Evolutionary conservation across 2,329 filamentous ascomycete genomes (phyloP).

Genomic region (Epichloe typhina): DNA sequence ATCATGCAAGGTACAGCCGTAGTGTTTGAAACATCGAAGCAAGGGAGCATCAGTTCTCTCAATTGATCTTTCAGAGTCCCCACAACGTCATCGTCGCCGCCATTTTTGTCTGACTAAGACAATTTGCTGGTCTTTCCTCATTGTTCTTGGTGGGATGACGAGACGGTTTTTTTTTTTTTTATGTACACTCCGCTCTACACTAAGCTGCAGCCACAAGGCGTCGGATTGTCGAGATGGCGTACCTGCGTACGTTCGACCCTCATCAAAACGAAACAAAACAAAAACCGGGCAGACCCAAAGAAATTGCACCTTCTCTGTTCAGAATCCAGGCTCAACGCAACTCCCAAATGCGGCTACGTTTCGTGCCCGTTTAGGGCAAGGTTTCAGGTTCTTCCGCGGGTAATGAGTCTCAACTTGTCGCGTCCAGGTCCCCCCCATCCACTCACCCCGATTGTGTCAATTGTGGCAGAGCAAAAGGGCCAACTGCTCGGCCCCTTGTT

Average conservation of each 20-base stretch:
- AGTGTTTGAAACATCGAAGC: slow-evolving; percentile 1
- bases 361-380: background rate
- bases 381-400: background rate
- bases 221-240: background rate
- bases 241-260: background rate
- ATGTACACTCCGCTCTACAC: background rate
- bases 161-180: background rate
- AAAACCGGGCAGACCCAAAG: background rate
- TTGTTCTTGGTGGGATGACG: background rate
- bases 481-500: background rate
- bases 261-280: too few relatives aligned
- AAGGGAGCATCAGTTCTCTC: slow-evolving; percentile 2
- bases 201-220: background rate
- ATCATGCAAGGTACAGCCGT: slow-evolving; percentile 4
- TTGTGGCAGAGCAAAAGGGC: background rate
- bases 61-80: background rate
- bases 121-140: background rate
- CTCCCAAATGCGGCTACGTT: background rate
- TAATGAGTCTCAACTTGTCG: background rate
- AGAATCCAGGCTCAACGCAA: background rate
- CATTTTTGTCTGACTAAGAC: background rate
- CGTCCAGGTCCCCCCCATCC: background rate
- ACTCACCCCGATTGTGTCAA: background rate
- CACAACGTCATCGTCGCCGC: slow-evolving; percentile 1
- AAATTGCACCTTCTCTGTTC: background rate